Conservation (phyloP, 1,284 basidiomycete species). For the Malassezia sp. region DNA sequence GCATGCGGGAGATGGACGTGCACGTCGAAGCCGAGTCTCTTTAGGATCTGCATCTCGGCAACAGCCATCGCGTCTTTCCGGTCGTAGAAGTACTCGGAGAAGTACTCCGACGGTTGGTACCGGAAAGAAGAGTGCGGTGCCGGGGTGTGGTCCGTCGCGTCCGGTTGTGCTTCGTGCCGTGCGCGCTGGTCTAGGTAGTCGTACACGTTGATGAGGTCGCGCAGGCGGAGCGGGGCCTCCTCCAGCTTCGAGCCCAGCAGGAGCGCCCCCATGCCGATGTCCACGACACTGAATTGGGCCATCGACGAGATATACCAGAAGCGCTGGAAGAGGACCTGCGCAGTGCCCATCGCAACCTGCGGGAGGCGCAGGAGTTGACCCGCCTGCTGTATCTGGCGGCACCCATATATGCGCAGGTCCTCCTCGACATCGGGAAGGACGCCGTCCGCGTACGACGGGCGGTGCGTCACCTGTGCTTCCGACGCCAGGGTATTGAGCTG, state of each 20-base stretch:
- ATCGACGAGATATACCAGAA: constrained; percentile 95
- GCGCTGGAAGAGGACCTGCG: constrained; percentile 87
- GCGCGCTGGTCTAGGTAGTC: constrained; percentile 56
- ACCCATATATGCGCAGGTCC: constrained; percentile 73
- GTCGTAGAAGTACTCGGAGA: constrained; percentile 69
- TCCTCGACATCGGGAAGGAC: constrained; percentile 68
- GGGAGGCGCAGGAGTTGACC: constrained; percentile 84
- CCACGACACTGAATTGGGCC: constrained; percentile 65
- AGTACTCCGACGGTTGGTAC: constrained; percentile 74
- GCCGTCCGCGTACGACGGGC: constrained; percentile 71
- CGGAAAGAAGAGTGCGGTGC: constrained; percentile 30
- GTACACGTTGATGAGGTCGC: constrained; percentile 88
- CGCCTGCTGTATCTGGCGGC: constrained; percentile 74
- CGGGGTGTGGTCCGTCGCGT: constrained; percentile 3
- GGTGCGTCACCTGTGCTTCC: constrained; percentile 61
- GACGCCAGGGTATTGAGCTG: constrained; percentile 74
- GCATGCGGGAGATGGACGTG: constrained; percentile 78
- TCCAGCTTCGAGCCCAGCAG: constrained; percentile 92
- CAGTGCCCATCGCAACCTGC: constrained; percentile 88
- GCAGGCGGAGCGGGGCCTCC: constrained; percentile 78
- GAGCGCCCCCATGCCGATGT: constrained; percentile 80
- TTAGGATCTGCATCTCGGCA: constrained; percentile 93
- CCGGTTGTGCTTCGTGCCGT: constrained; percentile 6
- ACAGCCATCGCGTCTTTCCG: constrained; percentile 80
- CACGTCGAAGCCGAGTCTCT: constrained; percentile 51